Percentiles rank a stretch among this genome's conserved stretches.
These are phyloP conservation scores for Penicillium polonicum DNA, from an alignment of 2,329 filamentous ascomycete species.

Conservation along the genomic window DNA sequence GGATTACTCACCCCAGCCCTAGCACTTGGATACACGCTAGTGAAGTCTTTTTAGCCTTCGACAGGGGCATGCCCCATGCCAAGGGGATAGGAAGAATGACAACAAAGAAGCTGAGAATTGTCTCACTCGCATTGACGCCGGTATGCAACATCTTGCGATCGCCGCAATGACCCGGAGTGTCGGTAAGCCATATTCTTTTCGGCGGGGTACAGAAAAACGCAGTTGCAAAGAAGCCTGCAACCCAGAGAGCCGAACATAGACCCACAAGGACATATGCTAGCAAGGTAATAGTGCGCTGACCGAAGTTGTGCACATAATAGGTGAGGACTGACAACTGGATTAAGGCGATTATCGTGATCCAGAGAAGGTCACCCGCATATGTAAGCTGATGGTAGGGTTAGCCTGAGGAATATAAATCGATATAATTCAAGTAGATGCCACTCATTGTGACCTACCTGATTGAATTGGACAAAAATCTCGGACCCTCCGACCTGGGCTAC, in stretches of 20 bases:
- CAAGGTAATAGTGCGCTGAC: constrained; percentile 7
- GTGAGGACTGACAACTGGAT: constrained; percentile 20
- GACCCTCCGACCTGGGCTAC: constrained; percentile 10
- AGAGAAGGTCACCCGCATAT: constrained; percentile 21
- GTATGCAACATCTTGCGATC: constrained; percentile 15
- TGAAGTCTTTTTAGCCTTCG: constrained; percentile 6
- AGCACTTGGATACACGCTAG: constrained; percentile 12
- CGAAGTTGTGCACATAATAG: constrained; percentile 18
- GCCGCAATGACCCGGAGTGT: constrained; percentile 13
- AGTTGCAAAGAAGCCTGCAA: constrained; percentile 18
- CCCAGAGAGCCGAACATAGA: constrained; percentile 15
- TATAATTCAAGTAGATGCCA: not conserved
- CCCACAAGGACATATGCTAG: constrained; percentile 10
- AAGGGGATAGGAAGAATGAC: constrained; percentile 10
- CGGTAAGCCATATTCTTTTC: constrained; percentile 14
- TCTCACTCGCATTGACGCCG: constrained; percentile 9
- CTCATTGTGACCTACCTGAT: constrained; percentile 13
- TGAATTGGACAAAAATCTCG: constrained; percentile 11
- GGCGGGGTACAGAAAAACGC: constrained; percentile 19
- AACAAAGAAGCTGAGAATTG: constrained; percentile 16
- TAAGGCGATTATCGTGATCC: constrained; percentile 14
- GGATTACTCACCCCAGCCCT: constrained; percentile 16
- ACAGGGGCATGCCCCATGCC: constrained; percentile 6
- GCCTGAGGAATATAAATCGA: not conserved
- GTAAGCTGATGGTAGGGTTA: constrained; percentile 15